phyloP scores from a whole-genome alignment of 352 stramenopile species.

The Phytophthora pistaciae region DNA sequence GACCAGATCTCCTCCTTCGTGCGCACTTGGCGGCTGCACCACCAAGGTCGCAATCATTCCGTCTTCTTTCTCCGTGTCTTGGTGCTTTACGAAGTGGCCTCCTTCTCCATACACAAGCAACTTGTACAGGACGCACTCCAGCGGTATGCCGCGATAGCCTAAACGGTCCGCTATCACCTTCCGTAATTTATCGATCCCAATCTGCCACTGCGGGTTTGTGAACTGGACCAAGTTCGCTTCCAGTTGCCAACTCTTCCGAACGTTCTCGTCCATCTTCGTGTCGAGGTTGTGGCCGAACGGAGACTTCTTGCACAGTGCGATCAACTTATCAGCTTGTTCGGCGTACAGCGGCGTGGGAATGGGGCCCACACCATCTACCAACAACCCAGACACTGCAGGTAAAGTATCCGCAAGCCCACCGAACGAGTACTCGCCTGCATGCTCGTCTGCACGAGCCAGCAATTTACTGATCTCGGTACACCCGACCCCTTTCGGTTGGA shows the following conservation, averaged over 20 bases:
- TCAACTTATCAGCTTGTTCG: slow-evolving; percentile 1
- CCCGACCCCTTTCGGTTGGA: too few species aligned
- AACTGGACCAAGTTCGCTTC: not conserved
- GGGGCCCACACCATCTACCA: not conserved
- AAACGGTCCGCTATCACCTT: not conserved
- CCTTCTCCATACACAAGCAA: not conserved
- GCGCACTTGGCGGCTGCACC: not conserved
- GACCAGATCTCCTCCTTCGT: not conserved
- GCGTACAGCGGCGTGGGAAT: not conserved
- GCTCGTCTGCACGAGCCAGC: not conserved
- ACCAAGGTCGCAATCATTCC: not conserved
- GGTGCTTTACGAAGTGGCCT: not conserved
- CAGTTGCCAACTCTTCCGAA: slow-evolving; percentile 5
- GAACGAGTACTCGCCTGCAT: slow-evolving; percentile 5
- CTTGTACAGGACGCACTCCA: not conserved
- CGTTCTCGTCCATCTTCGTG: slow-evolving; percentile 5
- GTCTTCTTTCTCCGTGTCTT: not conserved
- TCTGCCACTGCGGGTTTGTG: not conserved
- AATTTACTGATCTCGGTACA: not conserved
- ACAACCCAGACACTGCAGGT: not conserved
- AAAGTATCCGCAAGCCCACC: not conserved
- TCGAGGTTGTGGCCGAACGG: not conserved
- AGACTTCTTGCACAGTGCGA: not conserved
- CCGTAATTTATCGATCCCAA: not conserved
- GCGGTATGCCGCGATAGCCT: not conserved